phyloP scores from a whole-genome alignment of 106 monocot genomes.

The Phalaenopsis aphrodite region DNA sequence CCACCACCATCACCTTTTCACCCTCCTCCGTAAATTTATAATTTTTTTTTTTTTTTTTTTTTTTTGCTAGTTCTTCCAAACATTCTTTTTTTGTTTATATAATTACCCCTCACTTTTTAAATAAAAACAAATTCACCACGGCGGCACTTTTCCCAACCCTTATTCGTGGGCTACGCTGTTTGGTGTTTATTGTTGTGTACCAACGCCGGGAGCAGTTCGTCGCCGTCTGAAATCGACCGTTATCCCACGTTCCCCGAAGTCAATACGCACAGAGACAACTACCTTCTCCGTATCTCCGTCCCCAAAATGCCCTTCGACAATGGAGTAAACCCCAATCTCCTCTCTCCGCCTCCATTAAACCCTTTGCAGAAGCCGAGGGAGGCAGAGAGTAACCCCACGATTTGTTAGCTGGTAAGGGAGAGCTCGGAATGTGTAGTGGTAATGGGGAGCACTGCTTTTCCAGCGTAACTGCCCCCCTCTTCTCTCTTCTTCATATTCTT shows the following conservation, averaged over 20 bases:
- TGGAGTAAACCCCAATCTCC: background rate
- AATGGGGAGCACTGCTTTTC: background rate
- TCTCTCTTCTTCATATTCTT: too few species aligned
- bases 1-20: too few species aligned
- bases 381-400: too few species aligned
- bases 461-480: background rate
- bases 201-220: background rate
- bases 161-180: background rate
- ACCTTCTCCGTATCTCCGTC: background rate
- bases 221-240: slow-evolving; percentile 4
- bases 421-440: background rate
- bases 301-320: background rate
- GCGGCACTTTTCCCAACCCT: too few species aligned
- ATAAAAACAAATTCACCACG: too few species aligned
- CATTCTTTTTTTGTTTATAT: too few species aligned
- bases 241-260: background rate
- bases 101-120: too few species aligned
- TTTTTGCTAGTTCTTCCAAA: too few species aligned
- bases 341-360: background rate
- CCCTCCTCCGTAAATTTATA: too few species aligned
- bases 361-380: background rate
- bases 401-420: background rate
- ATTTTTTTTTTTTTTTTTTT: too few species aligned
- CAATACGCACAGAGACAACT: too few species aligned
- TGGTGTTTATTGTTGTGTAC: background rate